These are phyloP conservation scores for Tetraselmis striata DNA, from an alignment of 139 green algal genomes.

Conservation along the genomic window DNA sequence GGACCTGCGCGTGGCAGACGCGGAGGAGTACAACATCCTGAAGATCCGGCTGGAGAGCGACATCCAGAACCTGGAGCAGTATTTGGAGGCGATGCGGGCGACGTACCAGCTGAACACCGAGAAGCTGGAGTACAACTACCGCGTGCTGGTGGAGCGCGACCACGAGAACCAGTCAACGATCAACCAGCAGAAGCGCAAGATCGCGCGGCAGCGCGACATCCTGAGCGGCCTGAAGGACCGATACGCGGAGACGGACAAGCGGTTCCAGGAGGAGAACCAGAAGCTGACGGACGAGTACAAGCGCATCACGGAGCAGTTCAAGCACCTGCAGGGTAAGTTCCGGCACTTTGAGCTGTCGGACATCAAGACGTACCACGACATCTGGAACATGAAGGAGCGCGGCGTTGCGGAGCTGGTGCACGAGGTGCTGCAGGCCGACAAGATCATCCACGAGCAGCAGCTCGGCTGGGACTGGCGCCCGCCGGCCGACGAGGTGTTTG, in stretches of 20 bases:
- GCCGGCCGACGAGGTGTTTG: slow-evolving; percentile 56
- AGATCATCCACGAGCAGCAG: slow-evolving; percentile 74
- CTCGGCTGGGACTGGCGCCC: slow-evolving; percentile 64
- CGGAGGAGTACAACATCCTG: slow-evolving; percentile 78
- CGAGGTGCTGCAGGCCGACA: slow-evolving; percentile 51
- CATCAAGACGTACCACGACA: slow-evolving; percentile 30
- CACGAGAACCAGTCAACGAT: slow-evolving; percentile 52
- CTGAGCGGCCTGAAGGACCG: slow-evolving; percentile 57
- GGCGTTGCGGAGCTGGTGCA: slow-evolving; percentile 45
- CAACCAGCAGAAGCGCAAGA: slow-evolving; percentile 79
- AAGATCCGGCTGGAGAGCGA: slow-evolving; percentile 77
- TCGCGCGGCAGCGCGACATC: slow-evolving; percentile 64
- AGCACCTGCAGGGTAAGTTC: slow-evolving; percentile 78
- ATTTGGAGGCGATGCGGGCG: slow-evolving; percentile 73
- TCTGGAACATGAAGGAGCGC: slow-evolving; percentile 61
- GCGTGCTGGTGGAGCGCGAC: slow-evolving; percentile 64
- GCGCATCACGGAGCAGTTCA: slow-evolving; percentile 79
- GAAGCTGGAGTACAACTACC: slow-evolving; percentile 90
- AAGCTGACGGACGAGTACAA: slow-evolving; percentile 78
- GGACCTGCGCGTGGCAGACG: slow-evolving; percentile 49
- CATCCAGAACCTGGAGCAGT: slow-evolving; percentile 76
- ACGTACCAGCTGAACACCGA: slow-evolving; percentile 84
- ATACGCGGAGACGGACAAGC: slow-evolving; percentile 41
- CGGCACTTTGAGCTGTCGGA: slow-evolving; percentile 63
- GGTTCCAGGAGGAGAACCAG: slow-evolving; percentile 63